Evolutionary conservation across 495 filamentous ascomycete genomes (phyloP), one percentile per base, ranked within the genome.

Genomic region (Lichina pygmaea): DNA sequence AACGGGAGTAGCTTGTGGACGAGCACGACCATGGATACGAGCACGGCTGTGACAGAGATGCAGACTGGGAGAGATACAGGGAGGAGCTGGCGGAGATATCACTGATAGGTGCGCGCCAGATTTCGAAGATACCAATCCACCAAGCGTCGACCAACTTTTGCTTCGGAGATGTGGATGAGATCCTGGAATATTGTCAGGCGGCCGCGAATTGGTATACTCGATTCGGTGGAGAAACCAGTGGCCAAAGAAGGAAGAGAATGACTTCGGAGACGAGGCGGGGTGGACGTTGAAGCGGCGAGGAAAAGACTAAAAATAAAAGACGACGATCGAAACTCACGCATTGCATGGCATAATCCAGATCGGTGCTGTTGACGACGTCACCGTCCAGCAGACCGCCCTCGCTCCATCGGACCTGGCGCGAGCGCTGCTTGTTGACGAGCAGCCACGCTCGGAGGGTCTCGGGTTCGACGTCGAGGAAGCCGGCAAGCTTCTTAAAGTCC

Each of bases 81-180:
- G 36, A 39, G 36, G 36, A 15, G 6, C 11, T 2, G 36, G 6
- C 11, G 36, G 36, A 39, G 36, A 39, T 2, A 17, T 43, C 52
- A 33, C 46, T 71, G 83, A 65, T 97, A 97, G 43, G 85, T 91
- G 53, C 89, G 76, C 41, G 84, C 77, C 54, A 97, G 68, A 65
- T 97, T 97, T 54, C 91, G 75, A 55, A 97, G 72, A 62, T 97
- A 97, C 89, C 89, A 97, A 65, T 97, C 89, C 46, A 95, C 86
- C 56, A 97, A 63, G 62, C 86, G 86, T 50, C 89, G 72, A 49
- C 89, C 91, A 43, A 93, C 83, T 73, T 97, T 97, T 47, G 86
- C 91, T 64, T 97, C 89, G 41, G 86, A 93, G 52, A 95, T 84
- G 62, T 97, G 89, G 58, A 97, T 94, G 49, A 97, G 64, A 60